Conservation (phyloP, 257 asterid genomes). For the Solanum acaule region DNA sequence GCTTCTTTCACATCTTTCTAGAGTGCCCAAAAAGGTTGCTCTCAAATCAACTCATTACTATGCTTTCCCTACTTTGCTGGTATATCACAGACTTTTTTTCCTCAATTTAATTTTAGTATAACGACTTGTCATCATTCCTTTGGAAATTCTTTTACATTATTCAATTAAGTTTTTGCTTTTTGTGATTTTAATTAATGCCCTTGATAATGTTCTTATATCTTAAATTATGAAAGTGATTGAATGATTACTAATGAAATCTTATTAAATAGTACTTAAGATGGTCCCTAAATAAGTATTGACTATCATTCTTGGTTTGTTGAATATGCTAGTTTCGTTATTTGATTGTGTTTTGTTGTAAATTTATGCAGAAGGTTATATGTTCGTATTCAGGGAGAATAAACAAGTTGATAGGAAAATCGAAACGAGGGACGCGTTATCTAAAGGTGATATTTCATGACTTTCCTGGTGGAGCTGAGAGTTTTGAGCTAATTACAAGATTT, state of each 20-base stretch:
- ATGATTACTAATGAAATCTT: neutral
- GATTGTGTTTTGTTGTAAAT: neutral
- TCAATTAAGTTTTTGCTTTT: neutral
- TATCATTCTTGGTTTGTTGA: neutral
- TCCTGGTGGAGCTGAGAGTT: constrained; percentile 79
- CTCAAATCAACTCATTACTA: constrained; percentile 26
- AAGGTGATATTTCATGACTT: constrained; percentile 77
- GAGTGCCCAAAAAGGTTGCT: constrained; percentile 15
- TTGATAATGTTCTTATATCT: neutral
- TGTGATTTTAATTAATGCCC: neutral
- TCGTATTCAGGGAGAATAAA: constrained; percentile 47
- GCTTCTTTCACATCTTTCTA: constrained; percentile 43
- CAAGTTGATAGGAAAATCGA: constrained; percentile 37
- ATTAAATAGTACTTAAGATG: neutral
- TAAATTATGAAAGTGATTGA: neutral
- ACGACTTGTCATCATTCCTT: constrained; percentile 31
- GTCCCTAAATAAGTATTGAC: neutral
- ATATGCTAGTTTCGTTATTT: neutral
- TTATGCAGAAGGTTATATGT: constrained; percentile 51
- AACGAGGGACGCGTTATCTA: constrained; percentile 16
- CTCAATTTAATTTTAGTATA: constrained; percentile 35
- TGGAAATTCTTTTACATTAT: constrained; percentile 6
- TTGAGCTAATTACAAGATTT: constrained; percentile 65
- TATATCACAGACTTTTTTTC: constrained; percentile 12
- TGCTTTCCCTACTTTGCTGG: constrained; percentile 52